Evolutionary conservation across 176 grass and related monocot genomes (phyloP), one percentile per base, ranked within the genome.

Genomic region (Tuctoria greenei): DNA sequence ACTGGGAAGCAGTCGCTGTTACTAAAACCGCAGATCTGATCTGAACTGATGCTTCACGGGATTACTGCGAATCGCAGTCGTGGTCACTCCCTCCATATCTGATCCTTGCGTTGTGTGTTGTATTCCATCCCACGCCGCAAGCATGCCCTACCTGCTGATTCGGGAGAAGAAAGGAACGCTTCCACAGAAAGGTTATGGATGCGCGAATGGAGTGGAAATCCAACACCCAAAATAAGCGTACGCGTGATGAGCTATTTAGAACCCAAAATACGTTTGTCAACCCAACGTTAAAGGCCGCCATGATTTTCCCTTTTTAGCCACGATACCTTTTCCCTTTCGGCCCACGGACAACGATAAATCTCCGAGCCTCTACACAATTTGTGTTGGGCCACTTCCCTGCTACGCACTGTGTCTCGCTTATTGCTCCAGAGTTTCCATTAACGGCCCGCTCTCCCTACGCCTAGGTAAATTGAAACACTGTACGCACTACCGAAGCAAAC

Each of bases 261-360:
- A 71, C 11, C 51, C 51, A 66, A 13, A 73, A 34, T 64, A 66
- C 25, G 77, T 46, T 69, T 56, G 64, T 86, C 64, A 64, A 70
- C 64, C 44, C 71, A 64, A 35, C 64, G 52, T 54, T 25, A 28
- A 45, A 36, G 55, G 39, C 55, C 57, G 15, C 15, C 4, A 2
- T 31, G 4, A 2, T 7, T 27, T 27, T 61, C 4, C 5, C 26
- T 61, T 31, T 28, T 16, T 61, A 31, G 1, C 57, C 26, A 4
- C 23, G 5, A 3, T 25, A 13, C n/a, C n/a, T 27, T 26, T 44
- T 6, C 17, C 21, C 21, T 16, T 0, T 27, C 8, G 21, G 37
- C 52, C 71, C 62, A 64, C 0, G 25, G 14, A 40, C 7, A 31
- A 31, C 3, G 31, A 31, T 31, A n/a, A n/a, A 1, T 31, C 31